Percentiles rank a stretch among this genome's conserved stretches.
These are phyloP conservation scores for Oehlia diaphana DNA, from an alignment of 192 early-diverging fungal species.

Conservation along the genomic window DNA sequence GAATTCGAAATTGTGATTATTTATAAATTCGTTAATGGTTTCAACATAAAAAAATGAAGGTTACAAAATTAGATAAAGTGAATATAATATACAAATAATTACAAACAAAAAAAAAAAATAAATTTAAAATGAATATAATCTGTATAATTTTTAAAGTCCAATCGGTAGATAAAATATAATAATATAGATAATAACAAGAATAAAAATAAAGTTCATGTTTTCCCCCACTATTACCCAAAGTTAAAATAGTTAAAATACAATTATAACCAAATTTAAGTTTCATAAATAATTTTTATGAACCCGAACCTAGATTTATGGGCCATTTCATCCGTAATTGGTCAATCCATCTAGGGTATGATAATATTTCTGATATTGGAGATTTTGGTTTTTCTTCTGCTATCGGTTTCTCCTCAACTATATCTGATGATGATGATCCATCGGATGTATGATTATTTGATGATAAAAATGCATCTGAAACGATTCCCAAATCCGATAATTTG, in stretches of 20 bases:
- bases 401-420: not conserved
- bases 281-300: not conserved
- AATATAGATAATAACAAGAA: too few relatives aligned
- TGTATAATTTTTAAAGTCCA: too few relatives aligned
- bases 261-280: too few relatives aligned
- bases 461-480: slow-evolving; percentile 12
- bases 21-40: too few relatives aligned
- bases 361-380: slow-evolving; percentile 37
- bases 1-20: too few relatives aligned
- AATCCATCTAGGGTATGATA: slow-evolving; percentile 42
- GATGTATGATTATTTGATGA: not conserved
- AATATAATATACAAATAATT: not conserved
- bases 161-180: too few relatives aligned
- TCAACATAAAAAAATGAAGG: too few relatives aligned
- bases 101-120: not conserved
- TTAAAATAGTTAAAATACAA: too few relatives aligned
- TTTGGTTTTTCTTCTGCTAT: slow-evolving; percentile 32
- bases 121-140: too few relatives aligned
- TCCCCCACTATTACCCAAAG: too few relatives aligned
- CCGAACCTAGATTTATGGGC: slow-evolving; percentile 34
- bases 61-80: not conserved
- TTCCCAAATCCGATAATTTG: slow-evolving; percentile 20
- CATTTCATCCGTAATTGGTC: slow-evolving; percentile 45
- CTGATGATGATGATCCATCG: not conserved
- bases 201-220: too few relatives aligned